A percentile compares a stretch with the other conserved stretches of the same genome.
Evolutionary conservation across 164 flowering plant genomes (phyloP).

Genomic region (Stephania japonica): DNA sequence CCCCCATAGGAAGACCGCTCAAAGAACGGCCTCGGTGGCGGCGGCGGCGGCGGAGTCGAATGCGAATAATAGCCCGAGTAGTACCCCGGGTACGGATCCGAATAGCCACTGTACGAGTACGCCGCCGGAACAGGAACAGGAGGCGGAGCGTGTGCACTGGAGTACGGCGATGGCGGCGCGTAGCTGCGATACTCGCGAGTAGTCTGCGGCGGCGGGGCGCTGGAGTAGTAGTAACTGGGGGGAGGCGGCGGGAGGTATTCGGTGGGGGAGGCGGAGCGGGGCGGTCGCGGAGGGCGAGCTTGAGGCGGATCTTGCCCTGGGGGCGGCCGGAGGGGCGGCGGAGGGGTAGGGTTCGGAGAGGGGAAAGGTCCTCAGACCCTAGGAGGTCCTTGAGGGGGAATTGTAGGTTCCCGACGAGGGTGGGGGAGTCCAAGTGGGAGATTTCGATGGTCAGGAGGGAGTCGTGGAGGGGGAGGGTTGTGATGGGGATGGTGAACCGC

Average conservation of each 20-base stretch:
- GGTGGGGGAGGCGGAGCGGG: constrained; percentile 24
- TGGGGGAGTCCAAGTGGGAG: constrained; percentile 66
- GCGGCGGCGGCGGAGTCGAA: constrained; percentile 31
- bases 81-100: constrained; percentile 38
- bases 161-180: constrained; percentile 17
- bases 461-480: constrained; percentile 24
- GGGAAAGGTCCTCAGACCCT: constrained; percentile 25
- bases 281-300: constrained; percentile 47
- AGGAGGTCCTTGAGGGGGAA: constrained; percentile 36
- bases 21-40: constrained; percentile 41
- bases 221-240: constrained; percentile 35
- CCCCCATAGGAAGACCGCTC: constrained; percentile 34
- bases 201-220: constrained; percentile 34
- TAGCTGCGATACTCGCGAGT: constrained; percentile 27
- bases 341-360: constrained; percentile 41
- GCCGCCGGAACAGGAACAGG: constrained; percentile 18
- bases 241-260: constrained; percentile 38
- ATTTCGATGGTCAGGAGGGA: constrained; percentile 53
- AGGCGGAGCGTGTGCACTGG: constrained; percentile 23
- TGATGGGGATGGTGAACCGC: constrained; percentile 44
- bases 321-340: constrained; percentile 85
- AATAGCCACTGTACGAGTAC: constrained; percentile 21
- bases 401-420: constrained; percentile 50
- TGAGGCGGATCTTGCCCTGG: constrained; percentile 72
- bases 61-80: constrained; percentile 35